Percentiles rank a stretch among this genome's conserved stretches.
Evolutionary conservation across 352 stramenopile genomes (phyloP).

Genomic region (Peronosclerospora sorghi): DNA sequence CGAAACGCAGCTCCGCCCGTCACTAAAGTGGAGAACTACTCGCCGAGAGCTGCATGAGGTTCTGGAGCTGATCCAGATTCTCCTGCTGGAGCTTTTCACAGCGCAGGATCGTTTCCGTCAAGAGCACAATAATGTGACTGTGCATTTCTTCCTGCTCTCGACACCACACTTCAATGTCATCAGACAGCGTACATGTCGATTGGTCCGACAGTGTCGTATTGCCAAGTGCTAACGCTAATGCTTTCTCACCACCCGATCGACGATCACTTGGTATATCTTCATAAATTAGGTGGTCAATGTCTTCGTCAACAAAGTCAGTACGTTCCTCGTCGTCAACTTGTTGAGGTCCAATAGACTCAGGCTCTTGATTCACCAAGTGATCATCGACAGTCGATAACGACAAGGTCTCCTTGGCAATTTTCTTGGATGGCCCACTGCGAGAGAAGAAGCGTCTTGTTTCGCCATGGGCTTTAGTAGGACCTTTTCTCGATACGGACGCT

Average conservation of each 20-base stretch:
- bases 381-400: neutral
- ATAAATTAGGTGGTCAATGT: constrained; percentile 8
- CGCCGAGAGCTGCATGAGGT: constrained; percentile 60
- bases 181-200: constrained; percentile 53
- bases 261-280: constrained; percentile 3
- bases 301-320: constrained; percentile 15
- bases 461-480: constrained; percentile 8
- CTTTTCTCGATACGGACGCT: constrained; percentile 4
- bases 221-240: neutral
- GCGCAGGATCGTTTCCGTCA: constrained; percentile 73
- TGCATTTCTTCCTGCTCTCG: constrained; percentile 82
- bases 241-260: constrained; percentile 3
- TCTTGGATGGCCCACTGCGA: constrained; percentile 1
- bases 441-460: constrained; percentile 9
- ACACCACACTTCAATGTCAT: constrained; percentile 69
- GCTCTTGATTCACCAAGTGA: constrained; percentile 12
- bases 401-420: constrained; percentile 3
- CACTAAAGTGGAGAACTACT: constrained; percentile 13
- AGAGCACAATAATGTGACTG: constrained; percentile 62
- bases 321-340: constrained; percentile 19
- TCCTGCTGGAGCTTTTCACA: constrained; percentile 77
- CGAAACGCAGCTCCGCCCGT: constrained; percentile 13
- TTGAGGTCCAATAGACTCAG: constrained; percentile 1
- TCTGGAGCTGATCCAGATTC: constrained; percentile 75
- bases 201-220: constrained; percentile 32